Evolutionary conservation across 768 basidiomycete genomes (phyloP), one percentile per base, ranked within the genome.

Genomic region (Xerocomellus dryophilus): DNA sequence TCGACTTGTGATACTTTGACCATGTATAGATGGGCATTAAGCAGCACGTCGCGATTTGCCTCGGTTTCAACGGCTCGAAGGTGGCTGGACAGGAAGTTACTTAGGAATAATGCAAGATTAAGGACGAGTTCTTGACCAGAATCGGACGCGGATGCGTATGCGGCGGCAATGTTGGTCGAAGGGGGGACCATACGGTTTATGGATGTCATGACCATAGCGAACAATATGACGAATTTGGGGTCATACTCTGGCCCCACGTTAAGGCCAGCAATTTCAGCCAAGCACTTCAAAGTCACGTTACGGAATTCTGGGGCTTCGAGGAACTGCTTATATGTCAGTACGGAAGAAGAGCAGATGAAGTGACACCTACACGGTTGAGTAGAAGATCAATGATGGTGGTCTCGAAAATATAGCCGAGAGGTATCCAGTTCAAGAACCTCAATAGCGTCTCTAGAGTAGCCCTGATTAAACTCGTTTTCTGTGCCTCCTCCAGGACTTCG

Each of bases 341-440:
- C 18, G 7, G 53, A 48, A 57, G 40, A 61, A 5, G 47, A 41
- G 53, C 21, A 57, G 45, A 60, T 21, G 27, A 35, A 51, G 41
- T 20, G 14, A 34, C 38, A 80, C 90, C 72, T 74, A 97, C 95
- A 62, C 96, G 83, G 66, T 85, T 88, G 32, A 98, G 81, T 17
- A 99, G 79, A 50, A 92, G 81, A 71, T 99, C 97, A 57, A 98
- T 98, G 62, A 99, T 88, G 34, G 88, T 91, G 1, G 97, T 98
- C 74, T 98, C 97, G 65, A 98, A 99, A 62, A 99, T 98, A 70
- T 96, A 99, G 20, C 96, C 97, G 46, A 99, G 77, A 45, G 97
- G 97, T 65, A 99, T 99, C 97, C 97, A 98, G 71, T 98, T 98
- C 63, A 99, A 75, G 81, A 99, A 99, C 50, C 93, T 81, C 57